Evolutionary conservation across 805 yeast species (phyloP).

Genomic region (Nematodospora valgi): DNA sequence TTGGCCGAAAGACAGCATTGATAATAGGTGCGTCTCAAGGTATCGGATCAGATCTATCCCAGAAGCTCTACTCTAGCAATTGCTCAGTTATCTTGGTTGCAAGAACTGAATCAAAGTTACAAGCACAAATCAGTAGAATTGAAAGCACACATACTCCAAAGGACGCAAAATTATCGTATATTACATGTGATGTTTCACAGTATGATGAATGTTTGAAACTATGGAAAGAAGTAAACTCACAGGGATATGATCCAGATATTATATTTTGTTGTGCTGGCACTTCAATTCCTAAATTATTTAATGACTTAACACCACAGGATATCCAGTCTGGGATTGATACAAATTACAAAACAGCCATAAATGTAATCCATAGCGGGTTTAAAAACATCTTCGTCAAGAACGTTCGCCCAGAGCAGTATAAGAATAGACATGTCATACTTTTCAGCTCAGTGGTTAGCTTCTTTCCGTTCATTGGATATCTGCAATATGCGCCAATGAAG

Average conservation of each 20-base stretch:
- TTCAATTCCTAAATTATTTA: conserved; percentile 73
- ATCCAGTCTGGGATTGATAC: conserved; percentile 58
- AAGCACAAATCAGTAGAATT: conserved; percentile 45
- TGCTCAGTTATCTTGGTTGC: conserved; percentile 76
- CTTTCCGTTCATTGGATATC: conserved; percentile 88
- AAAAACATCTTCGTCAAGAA: conserved; percentile 30
- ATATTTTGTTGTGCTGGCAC: conserved; percentile 88
- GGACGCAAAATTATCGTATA: conserved; percentile 32
- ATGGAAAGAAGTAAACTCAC: conserved; percentile 29
- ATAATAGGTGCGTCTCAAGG: conserved; percentile 97
- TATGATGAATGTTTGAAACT: conserved; percentile 48
- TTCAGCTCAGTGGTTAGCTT: conserved; percentile 76
- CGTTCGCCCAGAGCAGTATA: conserved; percentile 1
- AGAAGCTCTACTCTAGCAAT: conserved; percentile 46
- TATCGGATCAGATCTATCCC: conserved; percentile 76
- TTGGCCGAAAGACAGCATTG: conserved; percentile 55
- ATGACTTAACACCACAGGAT: conserved; percentile 58
- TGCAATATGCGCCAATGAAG: conserved; percentile 86
- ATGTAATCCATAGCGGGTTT: conserved; percentile 62
- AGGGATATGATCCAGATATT: conserved; percentile 56
- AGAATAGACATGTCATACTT: conserved; percentile 56
- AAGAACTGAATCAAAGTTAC: conserved; percentile 62
- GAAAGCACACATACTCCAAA: conserved; percentile 20
- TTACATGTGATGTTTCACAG: conserved; percentile 62
- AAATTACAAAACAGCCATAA: conserved; percentile 73